These are phyloP conservation scores for Sphagnum contortum DNA, from an alignment of 225 moss, liverwort and hornwort species.

Conservation along the genomic window DNA sequence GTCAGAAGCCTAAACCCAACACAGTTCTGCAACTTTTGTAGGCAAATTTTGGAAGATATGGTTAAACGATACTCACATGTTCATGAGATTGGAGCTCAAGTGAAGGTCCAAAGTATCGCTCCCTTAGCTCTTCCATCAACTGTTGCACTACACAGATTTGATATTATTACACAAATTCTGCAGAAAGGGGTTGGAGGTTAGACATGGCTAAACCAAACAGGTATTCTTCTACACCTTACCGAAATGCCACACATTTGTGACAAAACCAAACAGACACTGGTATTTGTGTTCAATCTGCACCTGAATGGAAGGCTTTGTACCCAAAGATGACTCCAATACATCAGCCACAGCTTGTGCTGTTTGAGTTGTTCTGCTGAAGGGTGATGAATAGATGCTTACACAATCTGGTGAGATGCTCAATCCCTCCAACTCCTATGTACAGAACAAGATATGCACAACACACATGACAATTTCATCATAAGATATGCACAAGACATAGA, in stretches of 20 bases:
- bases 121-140: slow-evolving; percentile 65
- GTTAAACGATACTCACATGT: slow-evolving; percentile 37
- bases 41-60: background rate
- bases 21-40: background rate
- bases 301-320: slow-evolving; percentile 44
- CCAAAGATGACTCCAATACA: slow-evolving; percentile 21
- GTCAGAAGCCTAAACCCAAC: background rate
- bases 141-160: slow-evolving; percentile 23
- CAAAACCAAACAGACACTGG: too few species aligned
- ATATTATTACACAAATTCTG: background rate
- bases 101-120: slow-evolving; percentile 70
- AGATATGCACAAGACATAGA: too few species aligned
- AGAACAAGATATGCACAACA: too few species aligned
- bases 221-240: too few species aligned
- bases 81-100: slow-evolving; percentile 72
- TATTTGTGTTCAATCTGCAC: slow-evolving; percentile 10
- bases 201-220: too few species aligned
- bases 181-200: background rate
- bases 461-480: too few species aligned
- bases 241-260: too few species aligned
- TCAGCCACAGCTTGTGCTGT: slow-evolving; percentile 62
- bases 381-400: slow-evolving; percentile 68
- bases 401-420: slow-evolving; percentile 43
- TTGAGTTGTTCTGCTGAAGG: slow-evolving; percentile 81
- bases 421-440: slow-evolving; percentile 51